phyloP scores from a whole-genome alignment of 1,284 basidiomycete species.

The Inonotus obliquus region DNA sequence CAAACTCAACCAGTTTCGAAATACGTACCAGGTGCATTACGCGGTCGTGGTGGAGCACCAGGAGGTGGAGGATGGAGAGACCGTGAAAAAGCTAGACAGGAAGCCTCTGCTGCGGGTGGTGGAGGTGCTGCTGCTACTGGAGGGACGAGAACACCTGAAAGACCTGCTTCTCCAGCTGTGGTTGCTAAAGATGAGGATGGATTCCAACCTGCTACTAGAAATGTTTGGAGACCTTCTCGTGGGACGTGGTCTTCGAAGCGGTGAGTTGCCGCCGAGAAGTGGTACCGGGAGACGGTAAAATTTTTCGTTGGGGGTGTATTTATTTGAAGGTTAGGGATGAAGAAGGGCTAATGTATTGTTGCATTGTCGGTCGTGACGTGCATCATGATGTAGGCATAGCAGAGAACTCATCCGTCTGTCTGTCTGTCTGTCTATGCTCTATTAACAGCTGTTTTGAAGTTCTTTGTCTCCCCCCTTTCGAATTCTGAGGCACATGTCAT shows the following conservation, averaged over 20 bases:
- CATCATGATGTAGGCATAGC: too few relatives aligned
- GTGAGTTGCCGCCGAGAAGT: not conserved
- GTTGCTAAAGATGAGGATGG: conserved; percentile 44
- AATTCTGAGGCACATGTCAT: too few relatives aligned
- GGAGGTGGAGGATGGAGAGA: conserved; percentile 16
- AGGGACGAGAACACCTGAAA: conserved; percentile 30
- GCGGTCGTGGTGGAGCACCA: conserved; percentile 23
- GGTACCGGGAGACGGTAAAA: not conserved
- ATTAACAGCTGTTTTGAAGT: too few relatives aligned
- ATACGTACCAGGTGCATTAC: conserved; percentile 42
- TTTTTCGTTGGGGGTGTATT: not conserved
- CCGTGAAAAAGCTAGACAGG: conserved; percentile 21
- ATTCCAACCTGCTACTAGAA: conserved; percentile 52
- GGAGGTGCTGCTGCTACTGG: conserved; percentile 15
- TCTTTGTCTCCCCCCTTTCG: too few relatives aligned
- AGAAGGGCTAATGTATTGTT: too few relatives aligned
- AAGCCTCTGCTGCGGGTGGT: conserved; percentile 7
- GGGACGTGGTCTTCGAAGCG: conserved; percentile 24
- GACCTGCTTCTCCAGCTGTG: conserved; percentile 21
- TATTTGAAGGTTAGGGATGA: too few relatives aligned
- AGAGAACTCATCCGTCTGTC: too few relatives aligned
- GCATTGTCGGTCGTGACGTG: too few relatives aligned
- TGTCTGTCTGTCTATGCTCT: too few relatives aligned
- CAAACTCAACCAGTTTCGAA: conserved; percentile 30
- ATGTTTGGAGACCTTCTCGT: conserved; percentile 40